Evolutionary conservation across 495 filamentous ascomycete genomes (phyloP).

Genomic region (Aspergillus diversus): DNA sequence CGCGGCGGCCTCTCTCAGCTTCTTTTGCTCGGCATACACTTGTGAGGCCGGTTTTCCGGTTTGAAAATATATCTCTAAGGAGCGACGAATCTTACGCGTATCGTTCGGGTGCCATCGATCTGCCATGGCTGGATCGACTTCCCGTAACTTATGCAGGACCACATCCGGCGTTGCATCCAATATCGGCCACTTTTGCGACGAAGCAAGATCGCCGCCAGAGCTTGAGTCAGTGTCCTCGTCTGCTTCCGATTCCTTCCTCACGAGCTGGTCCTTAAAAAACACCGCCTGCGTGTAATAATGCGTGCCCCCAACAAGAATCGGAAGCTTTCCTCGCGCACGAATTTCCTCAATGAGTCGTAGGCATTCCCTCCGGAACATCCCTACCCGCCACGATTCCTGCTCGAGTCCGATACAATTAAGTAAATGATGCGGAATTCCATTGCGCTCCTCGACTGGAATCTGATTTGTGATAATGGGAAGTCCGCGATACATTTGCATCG

Average conservation of each 20-base stretch:
- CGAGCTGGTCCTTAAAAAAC: slow-evolving; percentile 70
- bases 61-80: slow-evolving; percentile 83
- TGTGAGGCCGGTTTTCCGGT: slow-evolving; percentile 81
- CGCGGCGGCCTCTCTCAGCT: slow-evolving; percentile 31
- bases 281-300: slow-evolving; percentile 93
- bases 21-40: slow-evolving; percentile 78
- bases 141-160: slow-evolving; percentile 69
- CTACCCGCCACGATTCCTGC: slow-evolving; percentile 81
- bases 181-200: slow-evolving; percentile 63
- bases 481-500: slow-evolving; percentile 97
- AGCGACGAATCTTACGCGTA: slow-evolving; percentile 82
- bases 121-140: slow-evolving; percentile 90
- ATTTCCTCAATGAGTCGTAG: slow-evolving; percentile 76
- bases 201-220: slow-evolving; percentile 11
- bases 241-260: slow-evolving; percentile 41
- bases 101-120: slow-evolving; percentile 94
- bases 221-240: slow-evolving; percentile 23
- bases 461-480: slow-evolving; percentile 97
- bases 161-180: slow-evolving; percentile 68
- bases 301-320: slow-evolving; percentile 91
- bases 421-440: slow-evolving; percentile 86
- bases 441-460: slow-evolving; percentile 71
- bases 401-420: slow-evolving; percentile 73
- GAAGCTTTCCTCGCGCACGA: slow-evolving; percentile 71
- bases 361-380: slow-evolving; percentile 71